Evolutionary conservation across 345 rosid species (phyloP), one percentile per base, ranked within the genome.

Genomic region (Geranium brycei): DNA sequence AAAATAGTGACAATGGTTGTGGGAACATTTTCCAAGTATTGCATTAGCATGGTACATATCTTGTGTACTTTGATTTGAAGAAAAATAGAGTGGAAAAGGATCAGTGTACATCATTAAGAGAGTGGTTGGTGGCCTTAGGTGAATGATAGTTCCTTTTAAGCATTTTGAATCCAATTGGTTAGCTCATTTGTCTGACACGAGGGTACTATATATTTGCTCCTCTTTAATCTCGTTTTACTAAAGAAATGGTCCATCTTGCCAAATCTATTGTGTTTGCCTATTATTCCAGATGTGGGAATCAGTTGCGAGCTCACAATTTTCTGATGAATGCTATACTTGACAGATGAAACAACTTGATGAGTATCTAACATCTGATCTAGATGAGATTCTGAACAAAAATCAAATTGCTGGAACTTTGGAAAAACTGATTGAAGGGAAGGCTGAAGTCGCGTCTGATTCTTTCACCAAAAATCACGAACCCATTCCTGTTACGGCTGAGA

Each of bases 261-360:
- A 47, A 47, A 13, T 47, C 41, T 35, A 35, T 35, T 35, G 41
- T 35, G 10, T 0, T 35, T 35, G 41, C 4, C 41, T 4, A 35
- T 0, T 35, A 35, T 3, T 35, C 10, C 41, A 35, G 41, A 35
- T 35, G 41, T 35, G 41, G 41, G 10, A 35, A 35, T 35, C 10
- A 4, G 41, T 35, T 35, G 41, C 41, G 10, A 35, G 61, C 16
- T 23, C 28, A 17, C 62, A 32, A 53, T 28, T 73, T 31, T 69
- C 57, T 62, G 30, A 57, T 65, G 16, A 6, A 4, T 73, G 58
- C n/a, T 76, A 17, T 51, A 4, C 31, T 19, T 31, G 19, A 61
- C 73, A 91, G 98, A 71, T 79, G 70, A 89, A 82, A 73, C 77
- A 85, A 78, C 82, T 89, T 63, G 88, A 84, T 67, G 87, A 72